Percentiles rank a stretch among this genome's conserved stretches.
These are phyloP conservation scores for Trypanosoma scelopori DNA, from an alignment of 208 protist genomes.

Conservation along the genomic window DNA sequence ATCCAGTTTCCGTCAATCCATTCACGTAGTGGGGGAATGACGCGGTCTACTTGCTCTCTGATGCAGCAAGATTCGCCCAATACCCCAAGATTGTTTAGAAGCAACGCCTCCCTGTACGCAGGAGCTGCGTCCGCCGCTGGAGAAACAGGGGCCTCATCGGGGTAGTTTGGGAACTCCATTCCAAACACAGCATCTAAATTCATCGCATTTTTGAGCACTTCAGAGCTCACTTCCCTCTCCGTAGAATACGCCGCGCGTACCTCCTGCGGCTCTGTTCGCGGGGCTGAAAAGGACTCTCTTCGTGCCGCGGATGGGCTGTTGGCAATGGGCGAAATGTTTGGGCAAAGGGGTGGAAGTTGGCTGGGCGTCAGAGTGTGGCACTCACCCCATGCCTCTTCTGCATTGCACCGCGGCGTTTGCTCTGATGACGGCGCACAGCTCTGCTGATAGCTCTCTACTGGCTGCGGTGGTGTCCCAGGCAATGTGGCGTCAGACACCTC, in stretches of 20 bases:
- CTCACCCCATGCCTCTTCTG: not conserved
- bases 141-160: not conserved
- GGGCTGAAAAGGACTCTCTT: constrained; percentile 7
- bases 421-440: constrained; percentile 7
- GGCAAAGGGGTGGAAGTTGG: constrained; percentile 21
- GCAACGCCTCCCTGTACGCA: constrained; percentile 10
- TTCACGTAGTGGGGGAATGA: constrained; percentile 26
- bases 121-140: not conserved
- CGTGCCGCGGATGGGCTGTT: constrained; percentile 13
- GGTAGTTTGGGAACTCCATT: not conserved
- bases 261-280: constrained; percentile 23
- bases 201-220: constrained; percentile 2
- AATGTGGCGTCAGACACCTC: constrained; percentile 24
- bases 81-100: not conserved
- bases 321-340: constrained; percentile 28
- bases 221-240: not conserved
- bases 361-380: not conserved
- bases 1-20: constrained; percentile 12
- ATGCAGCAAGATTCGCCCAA: constrained; percentile 8
- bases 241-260: not conserved
- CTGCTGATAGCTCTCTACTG: constrained; percentile 13
- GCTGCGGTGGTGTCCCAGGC: constrained; percentile 23
- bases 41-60: constrained; percentile 9
- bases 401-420: constrained; percentile 12
- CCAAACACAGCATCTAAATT: not conserved